phyloP scores from a whole-genome alignment of 2,329 filamentous ascomycete species.

The Lasiodiplodia gonubiensis region DNA sequence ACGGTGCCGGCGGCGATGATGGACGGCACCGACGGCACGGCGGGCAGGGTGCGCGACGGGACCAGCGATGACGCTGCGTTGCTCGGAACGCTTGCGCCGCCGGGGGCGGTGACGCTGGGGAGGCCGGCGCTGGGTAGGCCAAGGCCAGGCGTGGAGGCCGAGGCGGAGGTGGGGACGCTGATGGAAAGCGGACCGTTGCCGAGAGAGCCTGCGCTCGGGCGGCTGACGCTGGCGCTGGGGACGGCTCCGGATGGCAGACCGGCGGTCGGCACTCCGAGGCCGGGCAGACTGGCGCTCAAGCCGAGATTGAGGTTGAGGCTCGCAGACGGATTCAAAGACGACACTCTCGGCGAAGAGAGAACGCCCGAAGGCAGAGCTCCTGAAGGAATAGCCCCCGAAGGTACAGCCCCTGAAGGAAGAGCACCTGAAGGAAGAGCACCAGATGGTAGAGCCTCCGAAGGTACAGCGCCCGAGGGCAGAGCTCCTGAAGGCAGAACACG shows the following conservation, averaged over 20 bases:
- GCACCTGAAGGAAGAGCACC: too few relatives aligned
- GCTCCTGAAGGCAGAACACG: too few relatives aligned
- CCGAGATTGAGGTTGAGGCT: neutral
- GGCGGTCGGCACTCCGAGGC: rapidly evolving
- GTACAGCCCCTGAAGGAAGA: too few relatives aligned
- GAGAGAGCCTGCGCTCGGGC: neutral
- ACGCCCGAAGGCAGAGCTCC: too few relatives aligned
- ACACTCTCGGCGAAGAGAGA: too few relatives aligned
- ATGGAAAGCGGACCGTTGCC: neutral
- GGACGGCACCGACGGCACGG: neutral
- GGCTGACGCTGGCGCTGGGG: neutral
- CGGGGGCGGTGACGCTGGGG: neutral
- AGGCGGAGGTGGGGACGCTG: neutral
- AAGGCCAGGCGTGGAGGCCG: neutral
- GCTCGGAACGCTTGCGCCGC: neutral
- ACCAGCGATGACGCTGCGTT: neutral
- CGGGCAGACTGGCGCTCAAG: neutral
- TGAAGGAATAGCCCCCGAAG: too few relatives aligned
- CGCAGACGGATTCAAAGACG: neutral
- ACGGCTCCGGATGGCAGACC: neutral
- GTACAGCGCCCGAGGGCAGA: too few relatives aligned
- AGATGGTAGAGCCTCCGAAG: too few relatives aligned
- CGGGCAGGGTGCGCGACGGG: neutral
- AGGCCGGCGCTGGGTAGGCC: neutral
- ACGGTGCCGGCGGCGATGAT: slow-evolving; percentile 24